phyloP scores from a whole-genome alignment of 805 yeast species.

The Candida awuae region DNA sequence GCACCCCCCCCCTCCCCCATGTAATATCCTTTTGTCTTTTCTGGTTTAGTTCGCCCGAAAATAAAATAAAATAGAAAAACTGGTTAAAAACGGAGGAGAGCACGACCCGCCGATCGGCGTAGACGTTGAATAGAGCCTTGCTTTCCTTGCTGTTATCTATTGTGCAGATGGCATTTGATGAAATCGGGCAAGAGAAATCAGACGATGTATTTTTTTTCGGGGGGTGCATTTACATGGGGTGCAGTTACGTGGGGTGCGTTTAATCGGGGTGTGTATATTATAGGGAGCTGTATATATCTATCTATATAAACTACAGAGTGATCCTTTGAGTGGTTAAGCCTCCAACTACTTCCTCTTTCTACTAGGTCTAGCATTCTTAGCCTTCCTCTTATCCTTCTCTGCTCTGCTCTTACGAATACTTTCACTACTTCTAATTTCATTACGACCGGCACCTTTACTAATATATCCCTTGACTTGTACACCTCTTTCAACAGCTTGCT shows the following conservation, averaged over 20 bases:
- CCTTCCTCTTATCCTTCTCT: slow-evolving; percentile 59
- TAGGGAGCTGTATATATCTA: too few species aligned
- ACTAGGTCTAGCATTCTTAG: slow-evolving; percentile 78
- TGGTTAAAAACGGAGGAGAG: too few species aligned
- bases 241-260: not conserved
- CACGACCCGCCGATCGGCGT: too few species aligned
- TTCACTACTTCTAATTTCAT: slow-evolving; percentile 60
- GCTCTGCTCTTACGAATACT: slow-evolving; percentile 75
- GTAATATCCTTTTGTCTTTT: not conserved
- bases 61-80: too few species aligned
- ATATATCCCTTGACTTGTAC: slow-evolving; percentile 56
- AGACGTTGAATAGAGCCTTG: too few species aligned
- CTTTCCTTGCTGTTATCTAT: too few species aligned
- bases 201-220: not conserved
- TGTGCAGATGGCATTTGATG: too few species aligned
- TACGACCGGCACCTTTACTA: slow-evolving; percentile 36
- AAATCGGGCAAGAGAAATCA: not conserved
- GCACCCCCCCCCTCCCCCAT: not conserved
- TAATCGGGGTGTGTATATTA: too few species aligned
- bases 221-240: not conserved
- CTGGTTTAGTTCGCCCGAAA: too few species aligned
- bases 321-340: too few species aligned
- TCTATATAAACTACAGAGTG: too few species aligned
- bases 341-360: slow-evolving; percentile 32
- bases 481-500: slow-evolving; percentile 72